These are phyloP conservation scores for Leccinum boreale DNA, from an alignment of 768 basidiomycete genomes.

Conservation along the genomic window DNA sequence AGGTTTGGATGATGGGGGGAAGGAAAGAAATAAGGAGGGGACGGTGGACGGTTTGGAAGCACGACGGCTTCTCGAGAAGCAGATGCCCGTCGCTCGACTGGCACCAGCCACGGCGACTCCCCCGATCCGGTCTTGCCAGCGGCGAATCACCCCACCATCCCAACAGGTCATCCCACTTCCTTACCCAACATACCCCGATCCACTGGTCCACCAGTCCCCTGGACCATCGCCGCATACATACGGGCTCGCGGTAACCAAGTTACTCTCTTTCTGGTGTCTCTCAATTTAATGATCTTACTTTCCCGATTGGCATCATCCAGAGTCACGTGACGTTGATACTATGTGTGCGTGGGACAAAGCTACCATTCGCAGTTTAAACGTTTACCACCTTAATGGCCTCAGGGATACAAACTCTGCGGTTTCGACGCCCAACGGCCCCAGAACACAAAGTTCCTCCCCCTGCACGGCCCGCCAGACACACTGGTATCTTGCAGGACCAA, in stretches of 20 bases:
- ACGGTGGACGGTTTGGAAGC: slow-evolving; percentile 24
- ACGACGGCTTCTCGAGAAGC: slow-evolving; percentile 29
- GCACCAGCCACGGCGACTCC: slow-evolving; percentile 25
- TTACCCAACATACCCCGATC: not conserved
- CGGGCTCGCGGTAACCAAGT: not conserved
- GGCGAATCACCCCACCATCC: slow-evolving; percentile 22
- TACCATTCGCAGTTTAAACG: not conserved
- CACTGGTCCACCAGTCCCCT: not conserved
- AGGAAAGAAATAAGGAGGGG: slow-evolving; percentile 28
- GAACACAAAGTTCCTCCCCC: slow-evolving; percentile 20
- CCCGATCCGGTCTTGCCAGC: slow-evolving; percentile 28
- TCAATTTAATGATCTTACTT: not conserved
- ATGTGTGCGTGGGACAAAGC: too few relatives aligned
- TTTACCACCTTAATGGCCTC: slow-evolving; percentile 31
- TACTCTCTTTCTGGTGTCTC: too few relatives aligned
- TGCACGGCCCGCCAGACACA: slow-evolving; percentile 42
- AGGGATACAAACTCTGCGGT: slow-evolving; percentile 48
- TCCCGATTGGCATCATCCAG: slow-evolving; percentile 1
- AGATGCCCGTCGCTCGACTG: slow-evolving; percentile 18
- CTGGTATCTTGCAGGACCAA: slow-evolving; percentile 77
- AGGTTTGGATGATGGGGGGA: slow-evolving; percentile 11
- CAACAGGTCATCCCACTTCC: slow-evolving; percentile 17
- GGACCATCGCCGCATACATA: not conserved
- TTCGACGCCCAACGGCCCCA: slow-evolving; percentile 42
- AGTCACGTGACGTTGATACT: not conserved